Evolutionary conservation across 2,329 filamentous ascomycete species (phyloP).

Genomic region (Aureobasidium sp.): DNA sequence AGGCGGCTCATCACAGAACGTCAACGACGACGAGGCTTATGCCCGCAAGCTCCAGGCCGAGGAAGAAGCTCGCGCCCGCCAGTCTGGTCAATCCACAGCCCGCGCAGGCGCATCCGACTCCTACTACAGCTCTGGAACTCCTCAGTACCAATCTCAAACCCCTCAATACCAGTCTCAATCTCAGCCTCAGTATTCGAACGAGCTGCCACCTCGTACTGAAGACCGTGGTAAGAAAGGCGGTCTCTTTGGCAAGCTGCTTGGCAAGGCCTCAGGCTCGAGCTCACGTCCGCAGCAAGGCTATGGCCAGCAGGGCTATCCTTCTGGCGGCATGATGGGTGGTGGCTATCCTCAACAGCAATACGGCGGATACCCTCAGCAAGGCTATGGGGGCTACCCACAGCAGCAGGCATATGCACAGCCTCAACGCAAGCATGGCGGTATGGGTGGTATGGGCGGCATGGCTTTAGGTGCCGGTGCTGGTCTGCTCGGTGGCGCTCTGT

Average conservation of each 20-base stretch:
- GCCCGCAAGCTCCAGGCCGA: slow-evolving; percentile 76
- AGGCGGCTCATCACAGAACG: slow-evolving; percentile 20
- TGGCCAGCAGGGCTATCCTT: slow-evolving; percentile 20
- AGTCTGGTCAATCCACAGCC: slow-evolving; percentile 24
- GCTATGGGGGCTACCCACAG: slow-evolving; percentile 25
- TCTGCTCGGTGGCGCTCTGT: slow-evolving; percentile 66
- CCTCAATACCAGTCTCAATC: slow-evolving; percentile 17
- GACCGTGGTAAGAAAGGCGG: slow-evolving; percentile 36
- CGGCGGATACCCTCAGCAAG: slow-evolving; percentile 18
- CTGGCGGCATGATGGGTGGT: slow-evolving; percentile 19
- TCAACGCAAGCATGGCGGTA: slow-evolving; percentile 39
- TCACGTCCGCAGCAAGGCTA: slow-evolving; percentile 16
- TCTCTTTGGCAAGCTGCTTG: slow-evolving; percentile 47
- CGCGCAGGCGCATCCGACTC: slow-evolving; percentile 38
- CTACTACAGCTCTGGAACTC: slow-evolving; percentile 37
- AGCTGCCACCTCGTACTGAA: slow-evolving; percentile 29
- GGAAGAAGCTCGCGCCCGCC: slow-evolving; percentile 55
- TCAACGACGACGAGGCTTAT: slow-evolving; percentile 63
- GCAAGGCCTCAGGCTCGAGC: slow-evolving; percentile 33
- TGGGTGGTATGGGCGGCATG: neutral
- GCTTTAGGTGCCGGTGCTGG: slow-evolving; percentile 67
- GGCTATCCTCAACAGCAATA: slow-evolving; percentile 24
- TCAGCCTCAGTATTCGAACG: slow-evolving; percentile 22
- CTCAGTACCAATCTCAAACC: slow-evolving; percentile 10
- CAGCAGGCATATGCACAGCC: slow-evolving; percentile 28